Percentiles rank a stretch among this genome's conserved stretches.
Conservation (phyloP, 164 flowering plant genomes). For the Berberis thunbergii region DNA sequence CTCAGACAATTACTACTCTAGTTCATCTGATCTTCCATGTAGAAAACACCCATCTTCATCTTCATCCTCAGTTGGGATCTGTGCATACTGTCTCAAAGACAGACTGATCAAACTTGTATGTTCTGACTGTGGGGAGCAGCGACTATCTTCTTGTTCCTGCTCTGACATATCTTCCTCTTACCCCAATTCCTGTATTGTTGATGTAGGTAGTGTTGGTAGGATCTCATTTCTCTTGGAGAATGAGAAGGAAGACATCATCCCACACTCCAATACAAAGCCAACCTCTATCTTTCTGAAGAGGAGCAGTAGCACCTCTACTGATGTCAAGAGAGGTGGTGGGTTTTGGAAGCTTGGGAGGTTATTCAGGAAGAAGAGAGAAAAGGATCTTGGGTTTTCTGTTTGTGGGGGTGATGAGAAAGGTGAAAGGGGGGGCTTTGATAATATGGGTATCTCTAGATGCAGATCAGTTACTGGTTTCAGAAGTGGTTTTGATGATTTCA, state of each 20-base stretch:
- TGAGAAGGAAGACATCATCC: slow-evolving; percentile 20
- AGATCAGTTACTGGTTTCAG: slow-evolving; percentile 57
- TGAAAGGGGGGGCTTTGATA: slow-evolving; percentile 35
- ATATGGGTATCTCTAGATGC: slow-evolving; percentile 35
- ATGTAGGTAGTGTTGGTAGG: slow-evolving; percentile 64
- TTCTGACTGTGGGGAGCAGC: slow-evolving; percentile 76
- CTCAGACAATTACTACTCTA: slow-evolving; percentile 8
- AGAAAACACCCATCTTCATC: slow-evolving; percentile 58
- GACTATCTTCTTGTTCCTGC: slow-evolving; percentile 80
- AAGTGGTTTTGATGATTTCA: slow-evolving; percentile 23
- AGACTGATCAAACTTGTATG: slow-evolving; percentile 62
- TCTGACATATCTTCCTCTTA: slow-evolving; percentile 50
- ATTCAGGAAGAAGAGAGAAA: slow-evolving; percentile 35
- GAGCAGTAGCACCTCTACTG: slow-evolving; percentile 48
- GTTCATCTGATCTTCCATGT: slow-evolving; percentile 46
- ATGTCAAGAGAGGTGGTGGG: slow-evolving; percentile 34
- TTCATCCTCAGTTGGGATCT: slow-evolving; percentile 47
- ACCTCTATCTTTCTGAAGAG: slow-evolving; percentile 36
- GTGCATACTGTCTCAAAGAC: slow-evolving; percentile 71
- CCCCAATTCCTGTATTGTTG: slow-evolving; percentile 39
- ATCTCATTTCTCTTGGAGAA: slow-evolving; percentile 73
- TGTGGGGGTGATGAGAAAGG: slow-evolving; percentile 26
- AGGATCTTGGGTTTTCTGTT: slow-evolving; percentile 9
- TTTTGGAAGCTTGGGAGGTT: slow-evolving; percentile 47
- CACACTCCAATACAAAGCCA: slow-evolving; percentile 4